Conservation (phyloP, 2,329 filamentous ascomycete genomes). For the Pseudocercospora fijiensis region DNA sequence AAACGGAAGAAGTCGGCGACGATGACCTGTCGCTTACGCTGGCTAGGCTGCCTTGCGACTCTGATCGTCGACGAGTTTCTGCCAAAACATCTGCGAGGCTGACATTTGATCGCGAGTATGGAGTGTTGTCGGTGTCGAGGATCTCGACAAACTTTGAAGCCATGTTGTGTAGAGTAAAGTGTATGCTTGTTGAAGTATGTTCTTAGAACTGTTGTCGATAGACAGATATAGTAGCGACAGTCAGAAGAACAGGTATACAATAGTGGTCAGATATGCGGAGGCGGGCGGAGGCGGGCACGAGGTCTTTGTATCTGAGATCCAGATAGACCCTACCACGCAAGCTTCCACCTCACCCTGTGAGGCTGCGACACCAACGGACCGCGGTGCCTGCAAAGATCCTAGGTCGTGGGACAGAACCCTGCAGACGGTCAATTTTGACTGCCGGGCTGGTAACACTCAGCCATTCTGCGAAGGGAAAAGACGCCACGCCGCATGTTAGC, state of each 20-base stretch:
- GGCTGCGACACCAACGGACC: conserved; percentile 6
- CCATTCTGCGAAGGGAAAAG: conserved; percentile 7
- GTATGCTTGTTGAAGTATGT: not conserved
- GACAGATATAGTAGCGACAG: not conserved
- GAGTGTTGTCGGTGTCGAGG: conserved; percentile 34
- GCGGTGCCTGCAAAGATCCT: conserved; percentile 6
- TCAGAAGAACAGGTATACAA: not conserved
- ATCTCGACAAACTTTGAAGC: conserved; percentile 41
- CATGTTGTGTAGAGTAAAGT: conserved; percentile 24
- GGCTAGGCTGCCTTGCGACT: conserved; percentile 31
- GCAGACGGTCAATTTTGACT: not conserved
- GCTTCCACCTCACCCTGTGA: conserved; percentile 5
- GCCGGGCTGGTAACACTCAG: conserved; percentile 9
- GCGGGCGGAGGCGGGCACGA: conserved; percentile 7
- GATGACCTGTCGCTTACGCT: conserved; percentile 20
- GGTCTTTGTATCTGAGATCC: conserved; percentile 10
- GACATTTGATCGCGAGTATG: conserved; percentile 38
- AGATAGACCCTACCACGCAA: conserved; percentile 12
- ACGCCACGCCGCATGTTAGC: conserved; percentile 8
- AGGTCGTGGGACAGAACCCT: not conserved
- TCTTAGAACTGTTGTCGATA: not conserved
- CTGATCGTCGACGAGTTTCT: conserved; percentile 35
- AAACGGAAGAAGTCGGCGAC: conserved; percentile 16
- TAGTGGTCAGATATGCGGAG: conserved; percentile 10
- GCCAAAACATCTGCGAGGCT: conserved; percentile 39